A percentile compares a stretch with the other conserved stretches of the same genome.
phyloP scores from a whole-genome alignment of 345 rosid genomes.

The Salix udensis region DNA sequence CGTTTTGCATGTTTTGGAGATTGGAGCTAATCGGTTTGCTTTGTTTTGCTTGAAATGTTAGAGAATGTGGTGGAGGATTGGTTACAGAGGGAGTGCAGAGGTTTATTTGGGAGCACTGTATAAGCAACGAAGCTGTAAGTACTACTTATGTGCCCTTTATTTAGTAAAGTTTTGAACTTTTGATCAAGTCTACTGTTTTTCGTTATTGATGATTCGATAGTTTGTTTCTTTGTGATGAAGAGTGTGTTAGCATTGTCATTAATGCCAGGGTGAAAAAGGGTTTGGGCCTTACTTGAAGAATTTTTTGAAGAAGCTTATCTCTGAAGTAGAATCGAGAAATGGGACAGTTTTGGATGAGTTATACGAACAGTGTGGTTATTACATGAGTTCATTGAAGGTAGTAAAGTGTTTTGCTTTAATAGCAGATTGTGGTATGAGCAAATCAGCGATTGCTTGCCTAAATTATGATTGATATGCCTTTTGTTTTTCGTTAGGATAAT shows the following conservation, averaged over 20 bases:
- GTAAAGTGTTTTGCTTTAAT: background rate
- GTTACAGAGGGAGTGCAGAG: slow-evolving; percentile 56
- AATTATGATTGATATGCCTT: background rate
- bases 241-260: slow-evolving; percentile 13
- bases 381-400: slow-evolving; percentile 63
- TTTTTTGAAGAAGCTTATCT: slow-evolving; percentile 65
- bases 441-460: background rate
- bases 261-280: slow-evolving; percentile 46
- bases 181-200: background rate
- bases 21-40: background rate
- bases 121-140: slow-evolving; percentile 49
- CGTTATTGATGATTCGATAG: background rate
- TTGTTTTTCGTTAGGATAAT: slow-evolving; percentile 36
- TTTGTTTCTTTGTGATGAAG: background rate
- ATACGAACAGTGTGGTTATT: slow-evolving; percentile 55
- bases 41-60: slow-evolving; percentile 6
- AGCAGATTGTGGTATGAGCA: background rate
- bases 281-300: slow-evolving; percentile 47
- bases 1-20: background rate
- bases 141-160: background rate
- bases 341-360: slow-evolving; percentile 57
- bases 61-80: slow-evolving; percentile 58
- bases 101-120: slow-evolving; percentile 63
- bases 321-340: slow-evolving; percentile 55
- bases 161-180: background rate